A percentile compares a stretch with the other conserved stretches of the same genome.
Conservation (phyloP, 495 filamentous ascomycete species). For the Massariosphaeria phaeospora region DNA sequence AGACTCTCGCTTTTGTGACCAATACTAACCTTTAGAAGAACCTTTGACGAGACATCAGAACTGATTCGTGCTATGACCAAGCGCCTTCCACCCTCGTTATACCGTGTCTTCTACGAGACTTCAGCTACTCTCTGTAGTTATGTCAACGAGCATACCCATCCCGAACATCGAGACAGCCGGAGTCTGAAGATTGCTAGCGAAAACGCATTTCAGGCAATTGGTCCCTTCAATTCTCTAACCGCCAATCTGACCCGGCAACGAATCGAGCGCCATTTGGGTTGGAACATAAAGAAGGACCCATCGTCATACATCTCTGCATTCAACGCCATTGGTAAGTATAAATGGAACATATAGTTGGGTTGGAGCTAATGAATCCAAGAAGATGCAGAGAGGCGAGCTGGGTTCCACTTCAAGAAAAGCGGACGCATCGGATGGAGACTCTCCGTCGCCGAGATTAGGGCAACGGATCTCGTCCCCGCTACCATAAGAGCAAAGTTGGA, state of each 20-base stretch:
- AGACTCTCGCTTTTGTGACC: too few relatives aligned
- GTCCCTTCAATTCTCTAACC: background rate
- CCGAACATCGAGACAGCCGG: background rate
- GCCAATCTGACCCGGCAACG: background rate
- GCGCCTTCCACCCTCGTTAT: background rate
- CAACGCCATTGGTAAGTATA: background rate
- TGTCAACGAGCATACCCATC: background rate
- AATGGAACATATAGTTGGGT: background rate
- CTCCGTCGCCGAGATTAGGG: background rate
- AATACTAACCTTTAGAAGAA: constrained; percentile 8
- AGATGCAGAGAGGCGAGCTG: background rate
- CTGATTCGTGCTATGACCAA: background rate
- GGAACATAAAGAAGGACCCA: constrained; percentile 8
- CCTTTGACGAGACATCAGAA: background rate
- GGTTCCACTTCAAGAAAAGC: background rate
- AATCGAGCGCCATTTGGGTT: constrained; percentile 7
- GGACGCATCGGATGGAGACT: background rate
- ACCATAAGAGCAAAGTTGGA: background rate
- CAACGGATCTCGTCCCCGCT: background rate
- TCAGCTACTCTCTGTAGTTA: constrained; percentile 12
- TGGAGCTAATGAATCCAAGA: background rate
- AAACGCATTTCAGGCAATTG: constrained; percentile 9
- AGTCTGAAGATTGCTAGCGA: background rate
- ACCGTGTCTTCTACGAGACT: constrained; percentile 5
- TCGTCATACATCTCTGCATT: constrained; percentile 14